A percentile compares a stretch with the other conserved stretches of the same genome.
Conservation (phyloP, 2,329 filamentous ascomycete species). For the Graphilbum sp. region DNA sequence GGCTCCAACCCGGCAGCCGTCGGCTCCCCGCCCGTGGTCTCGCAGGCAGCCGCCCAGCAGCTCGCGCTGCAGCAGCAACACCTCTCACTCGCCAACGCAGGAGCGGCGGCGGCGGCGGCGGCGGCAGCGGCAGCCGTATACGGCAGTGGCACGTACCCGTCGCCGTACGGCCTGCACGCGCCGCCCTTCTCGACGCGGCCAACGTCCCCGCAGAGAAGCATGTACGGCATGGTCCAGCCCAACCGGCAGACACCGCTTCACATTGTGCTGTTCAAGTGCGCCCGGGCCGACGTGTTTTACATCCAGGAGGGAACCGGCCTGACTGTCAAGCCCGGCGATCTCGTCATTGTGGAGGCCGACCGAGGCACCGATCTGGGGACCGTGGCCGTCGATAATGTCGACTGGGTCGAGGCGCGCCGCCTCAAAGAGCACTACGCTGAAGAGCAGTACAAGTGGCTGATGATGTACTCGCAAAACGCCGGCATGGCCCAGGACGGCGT, state of each 20-base stretch:
- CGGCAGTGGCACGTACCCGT: conserved; percentile 19
- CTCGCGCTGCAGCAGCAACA: too few species aligned
- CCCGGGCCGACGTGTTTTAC: conserved; percentile 89
- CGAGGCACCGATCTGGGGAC: conserved; percentile 91
- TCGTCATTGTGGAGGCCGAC: conserved; percentile 96
- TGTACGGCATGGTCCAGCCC: conserved; percentile 44
- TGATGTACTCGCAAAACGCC: conserved; percentile 89
- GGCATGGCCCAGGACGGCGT: conserved; percentile 43
- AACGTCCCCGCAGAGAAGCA: conserved; percentile 43
- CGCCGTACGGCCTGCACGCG: conserved; percentile 28
- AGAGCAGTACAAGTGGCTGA: conserved; percentile 94
- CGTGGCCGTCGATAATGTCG: conserved; percentile 74
- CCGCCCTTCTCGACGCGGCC: conserved; percentile 31
- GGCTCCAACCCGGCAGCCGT: conserved; percentile 16
- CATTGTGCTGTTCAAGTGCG: conserved; percentile 93
- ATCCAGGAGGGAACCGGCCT: conserved; percentile 91
- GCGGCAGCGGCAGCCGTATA: background rate
- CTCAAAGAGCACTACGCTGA: conserved; percentile 83
- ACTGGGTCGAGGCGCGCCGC: conserved; percentile 74
- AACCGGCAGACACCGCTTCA: conserved; percentile 58
- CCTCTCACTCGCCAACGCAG: too few species aligned
- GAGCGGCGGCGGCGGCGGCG: background rate
- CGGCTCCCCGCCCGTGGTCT: too few species aligned
- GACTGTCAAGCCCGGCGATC: conserved; percentile 74
- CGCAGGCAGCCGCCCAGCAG: conserved; percentile 7